A percentile compares a stretch with the other conserved stretches of the same genome.
Conservation (phyloP, 306 rosid genomes). For the Dalbergia cultrata region DNA sequence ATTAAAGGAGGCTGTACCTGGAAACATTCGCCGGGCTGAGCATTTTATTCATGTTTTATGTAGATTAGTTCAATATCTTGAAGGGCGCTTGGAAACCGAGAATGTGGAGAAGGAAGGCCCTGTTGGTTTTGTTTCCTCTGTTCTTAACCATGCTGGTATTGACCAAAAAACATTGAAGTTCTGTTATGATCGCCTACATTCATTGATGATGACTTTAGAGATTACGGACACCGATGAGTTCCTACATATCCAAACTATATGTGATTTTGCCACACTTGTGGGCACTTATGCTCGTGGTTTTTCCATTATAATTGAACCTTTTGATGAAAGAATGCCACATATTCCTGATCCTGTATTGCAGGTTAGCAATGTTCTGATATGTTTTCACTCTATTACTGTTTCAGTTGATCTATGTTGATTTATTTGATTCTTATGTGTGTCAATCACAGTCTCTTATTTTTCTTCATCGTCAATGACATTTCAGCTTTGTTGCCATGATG, state of each 20-base stretch:
- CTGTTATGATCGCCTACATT: constrained; percentile 95
- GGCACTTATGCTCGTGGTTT: constrained; percentile 95
- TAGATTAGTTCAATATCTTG: constrained; percentile 90
- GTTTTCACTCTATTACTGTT: constrained; percentile 2
- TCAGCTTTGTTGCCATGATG: constrained; percentile 98
- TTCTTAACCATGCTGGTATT: constrained; percentile 85
- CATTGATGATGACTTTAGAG: constrained; percentile 92
- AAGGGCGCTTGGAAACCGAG: constrained; percentile 90
- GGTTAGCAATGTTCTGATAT: constrained; percentile 57
- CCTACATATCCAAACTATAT: constrained; percentile 89
- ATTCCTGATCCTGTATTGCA: constrained; percentile 98
- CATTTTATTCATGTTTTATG: constrained; percentile 84
- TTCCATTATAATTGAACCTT: constrained; percentile 91
- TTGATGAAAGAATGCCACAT: constrained; percentile 98
- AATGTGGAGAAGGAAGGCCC: constrained; percentile 92
- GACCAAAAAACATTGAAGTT: constrained; percentile 92
- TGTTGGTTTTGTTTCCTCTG: constrained; percentile 71
- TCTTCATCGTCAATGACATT: constrained; percentile 42
- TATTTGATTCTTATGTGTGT: constrained; percentile 24
- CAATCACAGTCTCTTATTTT: constrained; percentile 19
- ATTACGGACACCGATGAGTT: constrained; percentile 95
- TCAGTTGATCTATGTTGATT: constrained; percentile 6
- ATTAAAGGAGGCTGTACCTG: constrained; percentile 97
- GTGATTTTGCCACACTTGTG: constrained; percentile 97
- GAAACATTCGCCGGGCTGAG: constrained; percentile 94